Evolutionary conservation across 2,329 filamentous ascomycete species (phyloP), one percentile per base, ranked within the genome.

Genomic region (Trichoderma brevicompactum): DNA sequence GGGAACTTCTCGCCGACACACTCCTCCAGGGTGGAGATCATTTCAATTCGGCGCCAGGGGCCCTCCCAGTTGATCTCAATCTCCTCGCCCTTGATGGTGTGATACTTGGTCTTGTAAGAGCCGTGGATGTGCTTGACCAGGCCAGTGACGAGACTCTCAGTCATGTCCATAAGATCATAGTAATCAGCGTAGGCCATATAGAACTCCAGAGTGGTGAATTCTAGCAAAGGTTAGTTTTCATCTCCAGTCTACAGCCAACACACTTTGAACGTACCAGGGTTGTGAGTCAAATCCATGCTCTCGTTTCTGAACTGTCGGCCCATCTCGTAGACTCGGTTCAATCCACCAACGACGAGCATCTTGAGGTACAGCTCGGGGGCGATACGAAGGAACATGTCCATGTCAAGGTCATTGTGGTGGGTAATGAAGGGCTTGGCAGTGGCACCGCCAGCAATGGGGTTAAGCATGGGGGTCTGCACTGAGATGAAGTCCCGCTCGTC

Each of bases 171-270:
- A 66, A 97, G 83, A 75, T 98, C 95, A 78, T 96, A 91, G 71
- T 97, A 87, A 78, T 97, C 93, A 64, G 90, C 91, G 71, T 93
- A 98, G 3, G 95, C 94, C 86, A 91, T 89, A 80, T 99, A 99
- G 81, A 98, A 98, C 79, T 99, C 95, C 78, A 92, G 92, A 32
- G 92, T 96, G 49, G 95, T 99, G 82, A 99, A 99, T 77, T 99
- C 95, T 44, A 92, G 4, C 7, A 8, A 23, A 1, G 9, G 43
- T 73, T 52, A 70, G 69, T 53, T 19, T 23, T 5, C 13, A 7
- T 28, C 7, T 10, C 10, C 8, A 10, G 5, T 15, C 0, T 8
- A 5, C 10, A 50, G 1, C 7, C 7, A 28, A 9, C 2, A 5
- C 3, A 9, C 1, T 19, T 3, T 36, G 13, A 28, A 70, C 73